Evolutionary conservation across 331 rosid species (phyloP), one percentile per base, ranked within the genome.

Genomic region (Saraca asoca): DNA sequence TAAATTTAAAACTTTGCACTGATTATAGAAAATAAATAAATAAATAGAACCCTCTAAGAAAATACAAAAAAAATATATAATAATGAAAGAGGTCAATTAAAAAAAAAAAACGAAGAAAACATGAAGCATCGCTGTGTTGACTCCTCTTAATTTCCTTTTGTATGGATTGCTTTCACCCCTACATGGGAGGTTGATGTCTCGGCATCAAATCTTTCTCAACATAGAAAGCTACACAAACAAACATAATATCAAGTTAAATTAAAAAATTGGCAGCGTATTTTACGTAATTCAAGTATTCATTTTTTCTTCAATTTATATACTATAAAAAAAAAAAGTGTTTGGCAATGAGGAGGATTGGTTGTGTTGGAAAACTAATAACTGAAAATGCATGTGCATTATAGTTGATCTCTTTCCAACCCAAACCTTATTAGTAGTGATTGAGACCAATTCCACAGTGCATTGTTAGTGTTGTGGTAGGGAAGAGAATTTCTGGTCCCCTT

Each of bases 401-500:
- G n/a, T n/a, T n/a, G n/a, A n/a, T n/a, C n/a, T 66, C 78, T 72
- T 66, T 81, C 72, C 80, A 63, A 72, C 80, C 70, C 66, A 43
- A n/a, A n/a, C n/a, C n/a, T n/a, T n/a, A n/a, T n/a, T 69, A 66
- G 31, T 66, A 70, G 75, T 84, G 87, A 82, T 81, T 75, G 68
- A 81, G 82, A 81, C 81, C 81, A 81, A 52, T 66, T 51, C 77
- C 71, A 69, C 80, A 49, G 58, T 35, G 19, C 56, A 7, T 1
- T 56, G 13, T 37, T 44, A 34, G 51, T 55, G 70, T 11, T 45
- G 65, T 82, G 78, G 86, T 72, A 73, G 67, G 75, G 65, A 31
- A 50, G 49, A 78, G 35, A 51, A 75, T 58, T 53, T 58, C 62
- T 57, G 79, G 80, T 66, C 81, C 82, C 80, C 45, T 64, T 67